A percentile compares a stretch with the other conserved stretches of the same genome.
phyloP scores from a whole-genome alignment of 768 basidiomycete genomes.

The Xerocomellus chrysenteron region DNA sequence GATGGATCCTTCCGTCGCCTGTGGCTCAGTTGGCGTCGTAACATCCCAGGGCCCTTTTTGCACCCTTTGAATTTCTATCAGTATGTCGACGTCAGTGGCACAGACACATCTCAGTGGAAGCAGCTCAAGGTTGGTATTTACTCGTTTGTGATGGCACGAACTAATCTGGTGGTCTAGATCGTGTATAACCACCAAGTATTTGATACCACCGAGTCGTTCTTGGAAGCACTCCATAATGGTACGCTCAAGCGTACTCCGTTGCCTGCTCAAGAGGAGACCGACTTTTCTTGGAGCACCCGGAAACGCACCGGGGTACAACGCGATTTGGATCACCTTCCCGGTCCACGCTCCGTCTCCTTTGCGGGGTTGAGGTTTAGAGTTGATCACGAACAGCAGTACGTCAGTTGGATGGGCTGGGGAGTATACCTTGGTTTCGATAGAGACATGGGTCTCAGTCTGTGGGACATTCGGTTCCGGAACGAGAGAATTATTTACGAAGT shows the following conservation, averaged over 20 bases:
- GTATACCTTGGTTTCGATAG: slow-evolving; percentile 61
- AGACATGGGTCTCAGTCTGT: slow-evolving; percentile 64
- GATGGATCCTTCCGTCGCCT: slow-evolving; percentile 58
- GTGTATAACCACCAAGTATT: slow-evolving; percentile 64
- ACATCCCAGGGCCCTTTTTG: slow-evolving; percentile 50
- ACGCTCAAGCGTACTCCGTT: slow-evolving; percentile 43
- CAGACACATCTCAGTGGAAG: slow-evolving; percentile 51
- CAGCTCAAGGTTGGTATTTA: slow-evolving; percentile 42
- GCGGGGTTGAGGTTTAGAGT: slow-evolving; percentile 58
- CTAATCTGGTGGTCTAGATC: slow-evolving; percentile 32
- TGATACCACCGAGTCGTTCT: slow-evolving; percentile 45
- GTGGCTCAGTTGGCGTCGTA: slow-evolving; percentile 52
- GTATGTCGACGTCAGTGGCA: slow-evolving; percentile 57
- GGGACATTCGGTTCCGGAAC: slow-evolving; percentile 56
- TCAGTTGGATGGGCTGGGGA: slow-evolving; percentile 71
- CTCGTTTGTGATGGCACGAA: neutral
- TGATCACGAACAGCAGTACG: slow-evolving; percentile 47
- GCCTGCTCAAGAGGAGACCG: slow-evolving; percentile 29
- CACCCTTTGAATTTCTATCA: slow-evolving; percentile 55
- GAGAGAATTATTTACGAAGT: slow-evolving; percentile 66
- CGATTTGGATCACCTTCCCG: slow-evolving; percentile 64
- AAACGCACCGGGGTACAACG: slow-evolving; percentile 40
- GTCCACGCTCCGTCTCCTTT: slow-evolving; percentile 62
- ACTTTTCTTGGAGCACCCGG: slow-evolving; percentile 48
- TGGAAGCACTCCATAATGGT: slow-evolving; percentile 52